Evolutionary conservation across 371 early-diverging fungal species (phyloP), one percentile per base, ranked within the genome.

Genomic region (Quaeritorhiza haematococci): DNA sequence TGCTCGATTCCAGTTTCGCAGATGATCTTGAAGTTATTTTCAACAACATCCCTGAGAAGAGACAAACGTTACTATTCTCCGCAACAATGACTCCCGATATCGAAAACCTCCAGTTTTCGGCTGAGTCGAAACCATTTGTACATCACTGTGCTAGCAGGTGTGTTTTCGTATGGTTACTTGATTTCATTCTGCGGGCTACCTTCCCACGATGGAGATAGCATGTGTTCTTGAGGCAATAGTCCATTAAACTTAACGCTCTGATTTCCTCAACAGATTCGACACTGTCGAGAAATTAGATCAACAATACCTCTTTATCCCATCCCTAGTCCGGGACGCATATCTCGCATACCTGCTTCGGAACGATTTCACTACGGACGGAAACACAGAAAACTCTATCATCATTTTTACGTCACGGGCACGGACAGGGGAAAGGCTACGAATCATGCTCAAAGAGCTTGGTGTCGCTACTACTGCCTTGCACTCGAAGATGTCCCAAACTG

Each of bases 11-110:
- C 35, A 90, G 88, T 17, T 94, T 98, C 79, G 84, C 86, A 4
- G 68, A 82, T n/a, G 93, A 93, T 42, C 74, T 98, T 19, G 83
- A 74, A 17, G 77, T 74, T 1, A 93, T 98, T 57, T 75, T 98
- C 52, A 77, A 82, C 8, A 61, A 67, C 3, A 55, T 97, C 1
- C 94, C 97, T 3, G 70, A 82, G 48, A 76, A 87, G 47, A 83
- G 97, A 15, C 94, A 96, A 58, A 96, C 96, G 0, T 70, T 98
- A 26, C 63, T 98, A 42, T 98, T 95, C 69, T 90, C 93, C 4
- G 98, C 98, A 27, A 98, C 98, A n/a, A 89, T 96, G 89, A 92
- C 97, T 0, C 79, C 84, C 17, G 81, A 83, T 3, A 89, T 94
- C 38, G 69, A 88, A 45, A 65, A 57, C 46, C 64, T 56, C 32